Evolutionary conservation across 106 monocot species (phyloP).

Genomic region (Cymbidium sinense): DNA sequence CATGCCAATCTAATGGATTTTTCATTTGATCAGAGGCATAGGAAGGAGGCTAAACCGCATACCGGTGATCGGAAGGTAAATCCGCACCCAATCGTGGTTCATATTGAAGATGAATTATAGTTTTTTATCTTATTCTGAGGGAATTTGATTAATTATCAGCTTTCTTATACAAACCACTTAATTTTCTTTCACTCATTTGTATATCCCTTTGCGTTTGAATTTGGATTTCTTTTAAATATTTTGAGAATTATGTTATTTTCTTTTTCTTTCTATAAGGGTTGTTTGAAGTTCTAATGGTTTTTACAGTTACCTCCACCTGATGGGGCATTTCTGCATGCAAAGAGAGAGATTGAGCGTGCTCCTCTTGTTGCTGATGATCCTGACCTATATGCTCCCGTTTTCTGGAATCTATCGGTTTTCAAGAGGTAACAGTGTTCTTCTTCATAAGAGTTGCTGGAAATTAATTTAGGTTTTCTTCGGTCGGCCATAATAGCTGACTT

Average conservation of each 20-base stretch:
- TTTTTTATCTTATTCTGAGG: no score
- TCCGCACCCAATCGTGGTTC: no score
- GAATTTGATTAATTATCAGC: no score
- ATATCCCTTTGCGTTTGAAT: no score
- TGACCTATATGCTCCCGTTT: conserved; percentile 59
- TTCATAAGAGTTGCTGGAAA: background rate
- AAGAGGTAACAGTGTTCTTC: conserved; percentile 38
- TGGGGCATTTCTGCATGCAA: conserved; percentile 52
- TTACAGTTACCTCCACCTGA: conserved; percentile 41
- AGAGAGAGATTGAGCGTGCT: conserved; percentile 58
- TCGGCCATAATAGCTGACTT: no score
- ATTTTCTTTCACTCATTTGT: no score
- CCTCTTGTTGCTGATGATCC: conserved; percentile 42
- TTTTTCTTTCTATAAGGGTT: background rate
- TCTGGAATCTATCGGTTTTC: conserved; percentile 65
- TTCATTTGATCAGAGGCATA: conserved; percentile 5
- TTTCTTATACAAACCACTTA: no score
- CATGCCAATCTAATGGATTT: background rate
- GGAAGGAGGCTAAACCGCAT: background rate
- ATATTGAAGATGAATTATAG: no score
- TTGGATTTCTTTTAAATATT: background rate
- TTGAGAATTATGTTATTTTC: background rate
- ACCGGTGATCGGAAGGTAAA: background rate
- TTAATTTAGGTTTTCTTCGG: no score
- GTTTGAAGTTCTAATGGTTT: background rate